Conservation (phyloP, 2,329 filamentous ascomycete genomes). For the Cephalotrichum gorgonifer region DNA sequence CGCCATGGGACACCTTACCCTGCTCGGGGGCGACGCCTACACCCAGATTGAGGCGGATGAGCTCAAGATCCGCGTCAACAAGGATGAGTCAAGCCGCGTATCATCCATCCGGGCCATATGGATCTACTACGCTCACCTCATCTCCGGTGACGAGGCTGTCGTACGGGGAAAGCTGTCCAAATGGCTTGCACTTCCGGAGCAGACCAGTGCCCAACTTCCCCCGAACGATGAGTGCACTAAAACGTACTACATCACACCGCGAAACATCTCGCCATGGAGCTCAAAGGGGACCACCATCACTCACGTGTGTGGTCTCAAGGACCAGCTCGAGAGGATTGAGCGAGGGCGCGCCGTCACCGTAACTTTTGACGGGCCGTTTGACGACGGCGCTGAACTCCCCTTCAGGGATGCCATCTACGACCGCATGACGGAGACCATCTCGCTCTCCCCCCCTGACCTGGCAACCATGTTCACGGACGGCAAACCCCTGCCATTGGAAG, state of each 20-base stretch:
- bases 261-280: slow-evolving; percentile 93
- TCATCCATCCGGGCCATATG: slow-evolving; percentile 40
- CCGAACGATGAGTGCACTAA: slow-evolving; percentile 33
- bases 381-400: slow-evolving; percentile 32
- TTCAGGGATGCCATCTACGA: slow-evolving; percentile 72
- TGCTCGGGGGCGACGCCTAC: slow-evolving; percentile 38
- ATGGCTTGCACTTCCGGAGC: slow-evolving; percentile 9
- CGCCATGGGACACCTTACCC: slow-evolving; percentile 16
- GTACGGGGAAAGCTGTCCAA: slow-evolving; percentile 19
- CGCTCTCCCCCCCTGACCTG: slow-evolving; percentile 55
- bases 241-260: slow-evolving; percentile 65
- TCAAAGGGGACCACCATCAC: slow-evolving; percentile 92
- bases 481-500: slow-evolving; percentile 51
- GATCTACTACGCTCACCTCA: slow-evolving; percentile 58
- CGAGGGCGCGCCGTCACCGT: slow-evolving; percentile 70
- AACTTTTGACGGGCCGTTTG: slow-evolving; percentile 41
- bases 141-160: slow-evolving; percentile 28
- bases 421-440: slow-evolving; percentile 87
- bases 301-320: slow-evolving; percentile 74
- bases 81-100: slow-evolving; percentile 29
- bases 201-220: slow-evolving; percentile 1
- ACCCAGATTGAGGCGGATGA: slow-evolving; percentile 31
- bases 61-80: slow-evolving; percentile 33
- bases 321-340: slow-evolving; percentile 68
- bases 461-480: slow-evolving; percentile 69